Conservation (phyloP, 148 eudicot genomes). For the Simmondsia chinensis region DNA sequence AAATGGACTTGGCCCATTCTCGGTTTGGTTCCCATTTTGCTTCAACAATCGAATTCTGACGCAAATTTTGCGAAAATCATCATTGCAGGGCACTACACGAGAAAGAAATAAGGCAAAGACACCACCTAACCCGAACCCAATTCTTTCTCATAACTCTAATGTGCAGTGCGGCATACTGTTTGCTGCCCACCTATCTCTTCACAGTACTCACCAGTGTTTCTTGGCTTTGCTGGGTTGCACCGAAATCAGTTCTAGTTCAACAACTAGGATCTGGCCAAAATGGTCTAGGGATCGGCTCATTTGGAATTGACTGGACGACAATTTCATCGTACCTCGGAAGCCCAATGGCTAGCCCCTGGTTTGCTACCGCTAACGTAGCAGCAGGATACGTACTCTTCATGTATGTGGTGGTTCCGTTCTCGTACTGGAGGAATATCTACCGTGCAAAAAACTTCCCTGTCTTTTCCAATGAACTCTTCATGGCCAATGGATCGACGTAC, state of each 20-base stretch:
- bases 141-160: slow-evolving; percentile 62
- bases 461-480: slow-evolving; percentile 59
- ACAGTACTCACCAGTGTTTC: slow-evolving; percentile 58
- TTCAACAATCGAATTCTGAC: neutral
- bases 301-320: slow-evolving; percentile 82
- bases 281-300: slow-evolving; percentile 71
- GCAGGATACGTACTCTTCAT: slow-evolving; percentile 48
- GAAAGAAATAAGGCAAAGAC: slow-evolving; percentile 49
- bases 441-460: slow-evolving; percentile 76
- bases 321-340: slow-evolving; percentile 73
- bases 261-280: slow-evolving; percentile 78
- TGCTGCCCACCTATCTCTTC: slow-evolving; percentile 67
- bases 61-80: neutral
- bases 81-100: slow-evolving; percentile 81
- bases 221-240: slow-evolving; percentile 82
- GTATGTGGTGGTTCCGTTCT: slow-evolving; percentile 58
- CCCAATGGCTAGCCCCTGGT: slow-evolving; percentile 98
- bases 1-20: too few species aligned
- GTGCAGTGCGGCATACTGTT: slow-evolving; percentile 61
- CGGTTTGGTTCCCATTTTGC: too few species aligned
- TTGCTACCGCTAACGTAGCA: slow-evolving; percentile 82
- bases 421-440: slow-evolving; percentile 53
- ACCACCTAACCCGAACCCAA: slow-evolving; percentile 54
- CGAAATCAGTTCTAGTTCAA: slow-evolving; percentile 53
- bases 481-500: slow-evolving; percentile 44